A percentile compares a stretch with the other conserved stretches of the same genome.
Evolutionary conservation across 441 rosid genomes (phyloP).

Genomic region (Cnidoscolus chayamansa): DNA sequence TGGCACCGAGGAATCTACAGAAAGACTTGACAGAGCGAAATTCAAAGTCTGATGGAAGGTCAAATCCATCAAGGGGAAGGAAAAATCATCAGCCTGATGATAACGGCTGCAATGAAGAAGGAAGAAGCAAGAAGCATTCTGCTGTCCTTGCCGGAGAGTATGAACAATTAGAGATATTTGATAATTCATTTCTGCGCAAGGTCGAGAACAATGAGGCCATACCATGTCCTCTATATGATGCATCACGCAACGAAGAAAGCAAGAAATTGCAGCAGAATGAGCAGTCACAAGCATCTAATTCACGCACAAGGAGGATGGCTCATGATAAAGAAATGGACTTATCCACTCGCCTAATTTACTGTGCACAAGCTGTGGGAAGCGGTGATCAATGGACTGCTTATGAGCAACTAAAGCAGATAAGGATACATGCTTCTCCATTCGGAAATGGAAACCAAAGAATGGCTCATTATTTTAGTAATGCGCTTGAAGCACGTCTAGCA

Average conservation of each 20-base stretch:
- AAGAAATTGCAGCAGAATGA: slow-evolving; percentile 19
- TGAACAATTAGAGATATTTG: slow-evolving; percentile 36
- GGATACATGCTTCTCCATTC: slow-evolving; percentile 52
- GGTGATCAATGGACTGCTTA: slow-evolving; percentile 48
- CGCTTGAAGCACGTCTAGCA: slow-evolving; percentile 69
- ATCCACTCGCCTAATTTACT: slow-evolving; percentile 37
- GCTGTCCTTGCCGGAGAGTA: slow-evolving; percentile 25
- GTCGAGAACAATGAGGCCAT: slow-evolving; percentile 10
- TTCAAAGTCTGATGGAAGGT: slow-evolving; percentile 22
- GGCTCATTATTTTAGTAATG: slow-evolving; percentile 64
- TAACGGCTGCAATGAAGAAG: slow-evolving; percentile 28
- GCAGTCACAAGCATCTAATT: slow-evolving; percentile 20
- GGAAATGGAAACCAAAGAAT: slow-evolving; percentile 75
- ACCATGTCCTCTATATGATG: slow-evolving; percentile 12
- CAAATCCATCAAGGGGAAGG: slow-evolving; percentile 26
- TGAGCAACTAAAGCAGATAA: slow-evolving; percentile 50
- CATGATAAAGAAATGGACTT: slow-evolving; percentile 40
- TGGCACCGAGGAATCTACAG: not conserved
- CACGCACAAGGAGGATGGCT: slow-evolving; percentile 30
- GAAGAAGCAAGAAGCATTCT: slow-evolving; percentile 40
- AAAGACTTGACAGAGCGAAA: not conserved
- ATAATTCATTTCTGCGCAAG: slow-evolving; percentile 25
- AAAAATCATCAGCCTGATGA: slow-evolving; percentile 29
- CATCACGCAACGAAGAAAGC: slow-evolving; percentile 9
- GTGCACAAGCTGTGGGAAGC: slow-evolving; percentile 44